These are phyloP conservation scores for Pseudogymnoascus sp. DNA, from an alignment of 2,329 filamentous ascomycete species.

Conservation along the genomic window DNA sequence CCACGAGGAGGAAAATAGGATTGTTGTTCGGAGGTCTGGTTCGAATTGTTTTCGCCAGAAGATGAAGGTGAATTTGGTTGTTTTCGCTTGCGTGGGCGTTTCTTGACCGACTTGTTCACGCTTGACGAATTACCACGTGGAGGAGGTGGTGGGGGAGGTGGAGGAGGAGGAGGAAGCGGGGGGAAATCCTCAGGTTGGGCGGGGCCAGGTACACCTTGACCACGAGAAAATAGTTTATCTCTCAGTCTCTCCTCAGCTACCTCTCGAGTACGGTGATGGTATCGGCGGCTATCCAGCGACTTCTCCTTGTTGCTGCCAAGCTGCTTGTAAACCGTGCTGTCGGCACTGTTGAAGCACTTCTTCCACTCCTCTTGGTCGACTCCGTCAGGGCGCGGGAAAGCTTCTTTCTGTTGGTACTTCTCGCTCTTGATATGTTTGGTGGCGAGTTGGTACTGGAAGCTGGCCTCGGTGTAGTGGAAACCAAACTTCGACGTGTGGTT, in stretches of 20 bases:
- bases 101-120: neutral
- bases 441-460: neutral
- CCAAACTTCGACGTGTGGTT: neutral
- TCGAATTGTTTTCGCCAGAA: no score
- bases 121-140: neutral
- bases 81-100: neutral
- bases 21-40: neutral
- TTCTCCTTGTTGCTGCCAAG: slow-evolving; percentile 24
- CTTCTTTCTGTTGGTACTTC: slow-evolving; percentile 31
- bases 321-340: slow-evolving; percentile 29
- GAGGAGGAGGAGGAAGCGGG: neutral
- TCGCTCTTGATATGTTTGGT: slow-evolving; percentile 21
- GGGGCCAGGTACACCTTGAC: slow-evolving; percentile 8
- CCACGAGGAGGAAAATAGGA: neutral
- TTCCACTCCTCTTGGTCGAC: slow-evolving; percentile 29
- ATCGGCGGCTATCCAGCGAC: slow-evolving; percentile 23
- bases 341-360: slow-evolving; percentile 29
- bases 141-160: neutral
- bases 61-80: neutral
- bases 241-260: slow-evolving; percentile 24
- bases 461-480: neutral
- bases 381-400: slow-evolving; percentile 27
- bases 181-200: neutral
- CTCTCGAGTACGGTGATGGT: slow-evolving; percentile 23
- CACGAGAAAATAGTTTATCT: slow-evolving; percentile 20